A percentile compares a stretch with the other conserved stretches of the same genome.
Evolutionary conservation across 148 eudicot genomes (phyloP).

Genomic region (Pouteria glomerata): DNA sequence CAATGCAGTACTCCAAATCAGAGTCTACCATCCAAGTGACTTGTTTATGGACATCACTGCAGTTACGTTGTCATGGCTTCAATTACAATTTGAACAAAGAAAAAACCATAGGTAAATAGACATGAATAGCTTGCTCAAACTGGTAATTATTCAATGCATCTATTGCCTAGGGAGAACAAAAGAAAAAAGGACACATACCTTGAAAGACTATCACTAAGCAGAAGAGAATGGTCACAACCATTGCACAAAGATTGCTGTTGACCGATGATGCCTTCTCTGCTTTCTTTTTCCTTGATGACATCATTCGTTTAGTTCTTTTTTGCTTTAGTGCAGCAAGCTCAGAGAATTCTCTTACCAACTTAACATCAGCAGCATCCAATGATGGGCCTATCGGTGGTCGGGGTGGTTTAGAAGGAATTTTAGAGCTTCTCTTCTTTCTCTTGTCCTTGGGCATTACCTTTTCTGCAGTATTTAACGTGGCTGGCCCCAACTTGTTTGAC

Average conservation of each 20-base stretch:
- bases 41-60: neutral
- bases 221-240: conserved; percentile 33
- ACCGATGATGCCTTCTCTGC: conserved; percentile 23
- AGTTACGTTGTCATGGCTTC: neutral
- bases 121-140: neutral
- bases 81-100: neutral
- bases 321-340: conserved; percentile 37
- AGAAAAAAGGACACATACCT: conserved; percentile 24
- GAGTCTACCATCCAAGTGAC: neutral
- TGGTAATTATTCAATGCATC: neutral
- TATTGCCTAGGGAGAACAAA: neutral
- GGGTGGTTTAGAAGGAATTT: conserved; percentile 37
- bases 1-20: neutral
- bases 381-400: conserved; percentile 39
- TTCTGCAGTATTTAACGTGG: neutral
- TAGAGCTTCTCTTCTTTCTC: conserved; percentile 19
- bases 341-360: conserved; percentile 37
- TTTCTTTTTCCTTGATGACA: conserved; percentile 27
- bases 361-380: conserved; percentile 36
- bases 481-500: conserved; percentile 14
- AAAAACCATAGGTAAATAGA: neutral
- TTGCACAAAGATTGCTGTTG: conserved; percentile 25
- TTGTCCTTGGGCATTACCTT: conserved; percentile 19
- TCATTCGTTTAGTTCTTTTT: conserved; percentile 30
- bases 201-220: conserved; percentile 39